A percentile compares a stretch with the other conserved stretches of the same genome.
Conservation (phyloP, 1,284 basidiomycete species). For the Pseudozyma sp. region DNA sequence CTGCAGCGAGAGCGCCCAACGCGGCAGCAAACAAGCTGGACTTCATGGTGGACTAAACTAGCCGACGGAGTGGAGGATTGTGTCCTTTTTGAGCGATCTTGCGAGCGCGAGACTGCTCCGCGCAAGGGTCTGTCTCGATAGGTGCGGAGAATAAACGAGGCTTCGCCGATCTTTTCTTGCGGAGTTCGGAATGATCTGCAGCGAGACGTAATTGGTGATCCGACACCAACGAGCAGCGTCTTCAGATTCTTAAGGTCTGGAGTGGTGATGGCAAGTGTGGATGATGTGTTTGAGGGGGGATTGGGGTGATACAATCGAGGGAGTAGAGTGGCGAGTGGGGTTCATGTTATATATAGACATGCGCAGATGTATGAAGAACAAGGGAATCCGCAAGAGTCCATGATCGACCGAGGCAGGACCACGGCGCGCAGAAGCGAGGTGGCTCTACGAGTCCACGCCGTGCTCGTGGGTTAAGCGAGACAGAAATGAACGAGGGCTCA, state of each 20-base stretch:
- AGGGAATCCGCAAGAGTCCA: background rate
- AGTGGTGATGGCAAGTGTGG: background rate
- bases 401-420: constrained; percentile 37
- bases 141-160: constrained; percentile 6
- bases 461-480: constrained; percentile 13
- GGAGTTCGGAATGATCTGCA: constrained; percentile 18
- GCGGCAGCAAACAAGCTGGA: constrained; percentile 16
- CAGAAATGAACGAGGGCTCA: constrained; percentile 5
- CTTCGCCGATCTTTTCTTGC: background rate
- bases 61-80: background rate
- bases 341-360: background rate
- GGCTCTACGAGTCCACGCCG: background rate
- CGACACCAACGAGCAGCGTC: background rate
- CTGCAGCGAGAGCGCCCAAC: constrained; percentile 22
- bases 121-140: background rate
- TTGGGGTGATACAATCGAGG: background rate
- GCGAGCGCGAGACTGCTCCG: background rate
- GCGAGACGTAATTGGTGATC: constrained; percentile 1
- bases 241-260: background rate
- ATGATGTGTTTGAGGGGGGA: background rate
- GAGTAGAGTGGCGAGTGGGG: background rate
- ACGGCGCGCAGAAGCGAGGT: constrained; percentile 11
- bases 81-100: background rate
- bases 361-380: constrained; percentile 5
- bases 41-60: constrained; percentile 23